Base-by-base conservation (phyloP, 2,329 filamentous ascomycete genomes). In the Ophiostoma novo-ulmi region DNA sequence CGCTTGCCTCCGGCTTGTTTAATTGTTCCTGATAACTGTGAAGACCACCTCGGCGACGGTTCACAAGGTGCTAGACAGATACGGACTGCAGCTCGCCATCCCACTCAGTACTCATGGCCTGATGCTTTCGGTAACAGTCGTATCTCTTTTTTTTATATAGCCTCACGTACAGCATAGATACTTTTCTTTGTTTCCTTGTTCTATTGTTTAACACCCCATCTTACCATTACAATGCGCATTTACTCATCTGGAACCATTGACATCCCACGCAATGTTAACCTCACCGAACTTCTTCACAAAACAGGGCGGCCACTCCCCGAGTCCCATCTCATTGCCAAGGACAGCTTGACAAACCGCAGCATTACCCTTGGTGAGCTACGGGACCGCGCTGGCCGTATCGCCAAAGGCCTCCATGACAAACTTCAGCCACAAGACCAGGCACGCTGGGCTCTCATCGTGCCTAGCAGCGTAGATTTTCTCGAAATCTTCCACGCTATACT, bases 331-430 rank as follows among this genome's bases (percentile, higher is more conserved):
- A 79, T 83, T 39, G 78, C 80, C 3, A 77, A 78, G 39, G 82
- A 83, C 73, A 81, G 76, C 68, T 76, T 83, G 38, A 82, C 81
- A 5, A 80, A 82, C 73, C 79, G 82, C n/a, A 81, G 79, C 71
- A 78, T 82, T 41, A 82, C 81, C 0, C 76, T 83, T 26, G 80
- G 79, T n/a, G 77, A 81, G 71, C 77, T 83, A 5, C 78, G 81
- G 11, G 77, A 78, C 38, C 78, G 78, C 11, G 79, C 81, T 2
- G 81, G 81, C 0, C 76, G 79, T 36, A 76, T 83, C 26, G 81
- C 81, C 22, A 77, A 79, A 39, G 81, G 81, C 1, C 74, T 83
- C 17, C 73, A 76, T 17, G 73, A 76, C 26, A 75, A 74, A 5
- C 75, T 80, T 35, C 72, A 73, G 2, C 80, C 80, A 5, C 69